phyloP scores from a whole-genome alignment of 257 asterid genomes.

The Craterostigma plantagineum region DNA sequence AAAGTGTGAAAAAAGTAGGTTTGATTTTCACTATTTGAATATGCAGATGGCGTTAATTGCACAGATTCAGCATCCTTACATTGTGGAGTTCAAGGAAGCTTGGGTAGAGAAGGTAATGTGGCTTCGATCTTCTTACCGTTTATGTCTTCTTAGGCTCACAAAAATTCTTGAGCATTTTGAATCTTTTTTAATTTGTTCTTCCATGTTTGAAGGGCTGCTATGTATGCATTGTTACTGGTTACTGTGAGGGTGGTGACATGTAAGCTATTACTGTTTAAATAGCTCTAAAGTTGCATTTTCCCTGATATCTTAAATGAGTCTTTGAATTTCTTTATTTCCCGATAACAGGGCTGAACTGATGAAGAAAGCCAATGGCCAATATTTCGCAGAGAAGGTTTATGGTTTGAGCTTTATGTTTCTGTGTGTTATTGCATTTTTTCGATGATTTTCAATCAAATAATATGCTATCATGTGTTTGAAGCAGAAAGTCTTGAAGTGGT shows the following conservation, averaged over 20 bases:
- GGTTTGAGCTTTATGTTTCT: background rate
- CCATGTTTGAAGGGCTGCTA: constrained; percentile 74
- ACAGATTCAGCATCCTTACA: constrained; percentile 76
- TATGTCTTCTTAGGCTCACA: too few relatives aligned
- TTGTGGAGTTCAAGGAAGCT: constrained; percentile 93
- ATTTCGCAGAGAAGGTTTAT: constrained; percentile 82
- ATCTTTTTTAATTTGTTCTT: too few relatives aligned
- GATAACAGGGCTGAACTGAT: constrained; percentile 83
- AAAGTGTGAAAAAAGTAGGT: too few relatives aligned
- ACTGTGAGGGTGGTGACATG: constrained; percentile 99
- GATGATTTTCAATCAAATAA: background rate
- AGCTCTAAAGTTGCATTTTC: too few relatives aligned
- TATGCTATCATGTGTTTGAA: constrained; percentile 10
- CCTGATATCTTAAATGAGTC: constrained; percentile 2
- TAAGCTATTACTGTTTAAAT: too few relatives aligned
- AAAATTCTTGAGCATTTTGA: too few relatives aligned
- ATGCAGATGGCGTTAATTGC: constrained; percentile 92
- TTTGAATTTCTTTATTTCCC: constrained; percentile 7
- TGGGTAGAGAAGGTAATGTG: constrained; percentile 97
- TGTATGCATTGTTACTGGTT: constrained; percentile 95
- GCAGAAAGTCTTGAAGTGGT: constrained; percentile 93
- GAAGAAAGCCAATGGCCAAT: constrained; percentile 83
- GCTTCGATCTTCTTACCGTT: background rate
- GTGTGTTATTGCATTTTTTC: background rate
- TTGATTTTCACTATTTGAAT: too few relatives aligned